phyloP scores from a whole-genome alignment of 805 yeast species.

The Isabelozyma heimii region DNA sequence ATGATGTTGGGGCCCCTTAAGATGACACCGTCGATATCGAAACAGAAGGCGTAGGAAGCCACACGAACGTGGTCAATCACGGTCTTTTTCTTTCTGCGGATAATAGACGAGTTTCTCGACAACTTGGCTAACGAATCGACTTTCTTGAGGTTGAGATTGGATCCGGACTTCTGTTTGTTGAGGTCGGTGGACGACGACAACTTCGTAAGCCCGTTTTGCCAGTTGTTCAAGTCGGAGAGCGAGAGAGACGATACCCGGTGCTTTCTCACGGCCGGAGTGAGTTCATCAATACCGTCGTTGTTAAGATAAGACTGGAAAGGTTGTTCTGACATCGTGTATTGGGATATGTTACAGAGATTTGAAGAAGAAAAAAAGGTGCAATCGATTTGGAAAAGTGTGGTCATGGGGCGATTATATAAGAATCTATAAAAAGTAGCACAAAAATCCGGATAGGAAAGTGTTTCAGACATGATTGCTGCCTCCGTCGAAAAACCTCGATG shows the following conservation, averaged over 20 bases:
- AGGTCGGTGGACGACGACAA: conserved; percentile 35
- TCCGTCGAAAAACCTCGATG: too few species aligned
- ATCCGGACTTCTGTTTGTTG: conserved; percentile 23
- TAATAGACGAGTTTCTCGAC: conserved; percentile 44
- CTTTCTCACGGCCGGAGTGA: conserved; percentile 60
- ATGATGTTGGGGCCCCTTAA: conserved; percentile 82
- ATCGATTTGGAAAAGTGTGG: too few species aligned
- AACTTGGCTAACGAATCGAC: conserved; percentile 45
- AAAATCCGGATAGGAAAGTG: too few species aligned
- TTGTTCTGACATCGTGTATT: neutral
- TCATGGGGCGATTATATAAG: too few species aligned
- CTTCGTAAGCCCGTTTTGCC: conserved; percentile 50
- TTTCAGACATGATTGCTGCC: too few species aligned
- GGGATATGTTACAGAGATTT: too few species aligned
- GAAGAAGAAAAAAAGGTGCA: neutral
- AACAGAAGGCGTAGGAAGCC: conserved; percentile 85
- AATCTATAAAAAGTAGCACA: too few species aligned
- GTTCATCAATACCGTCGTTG: conserved; percentile 69
- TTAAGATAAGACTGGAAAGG: conserved; percentile 57
- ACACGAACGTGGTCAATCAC: conserved; percentile 69
- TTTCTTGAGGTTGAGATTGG: conserved; percentile 37
- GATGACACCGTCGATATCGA: conserved; percentile 90
- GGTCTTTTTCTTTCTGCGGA: conserved; percentile 45
- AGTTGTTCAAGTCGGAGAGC: conserved; percentile 61
- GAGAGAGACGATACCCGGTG: conserved; percentile 66